A percentile compares a stretch with the other conserved stretches of the same genome.
phyloP scores from a whole-genome alignment of 345 rosid species.

The Tarenaya hassleriana region DNA sequence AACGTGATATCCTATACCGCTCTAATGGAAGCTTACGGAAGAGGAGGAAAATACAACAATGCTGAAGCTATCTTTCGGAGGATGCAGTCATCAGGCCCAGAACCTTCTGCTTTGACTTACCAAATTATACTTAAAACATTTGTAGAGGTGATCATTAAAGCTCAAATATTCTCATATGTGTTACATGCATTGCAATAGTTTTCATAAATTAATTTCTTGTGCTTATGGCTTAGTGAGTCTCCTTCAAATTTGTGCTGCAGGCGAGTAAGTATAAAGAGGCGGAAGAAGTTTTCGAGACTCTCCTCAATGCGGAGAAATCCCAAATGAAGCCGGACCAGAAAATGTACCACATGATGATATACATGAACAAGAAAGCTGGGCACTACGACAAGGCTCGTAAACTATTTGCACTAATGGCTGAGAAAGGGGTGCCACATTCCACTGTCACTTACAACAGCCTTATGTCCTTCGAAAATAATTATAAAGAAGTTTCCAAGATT shows the following conservation, averaged over 20 bases:
- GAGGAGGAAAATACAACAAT: constrained; percentile 71
- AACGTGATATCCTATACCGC: constrained; percentile 81
- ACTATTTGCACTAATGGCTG: constrained; percentile 64
- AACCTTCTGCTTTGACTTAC: constrained; percentile 88
- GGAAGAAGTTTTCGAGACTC: constrained; percentile 70
- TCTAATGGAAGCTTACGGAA: constrained; percentile 93
- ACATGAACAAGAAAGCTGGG: constrained; percentile 86
- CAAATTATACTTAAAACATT: constrained; percentile 81
- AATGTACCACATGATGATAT: constrained; percentile 96
- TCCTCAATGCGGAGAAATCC: constrained; percentile 57
- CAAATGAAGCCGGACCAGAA: constrained; percentile 82
- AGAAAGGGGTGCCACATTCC: constrained; percentile 59
- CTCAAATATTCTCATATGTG: not conserved
- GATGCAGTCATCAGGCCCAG: constrained; percentile 89
- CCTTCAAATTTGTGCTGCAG: constrained; percentile 37
- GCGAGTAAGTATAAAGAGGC: constrained; percentile 84
- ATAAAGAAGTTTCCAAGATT: constrained; percentile 94
- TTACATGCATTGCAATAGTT: too few relatives aligned
- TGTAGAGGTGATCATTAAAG: constrained; percentile 47
- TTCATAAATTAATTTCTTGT: too few relatives aligned
- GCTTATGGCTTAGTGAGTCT: not conserved
- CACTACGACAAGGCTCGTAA: constrained; percentile 76
- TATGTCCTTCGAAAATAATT: constrained; percentile 83
- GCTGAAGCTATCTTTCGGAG: constrained; percentile 93
- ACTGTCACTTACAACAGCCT: constrained; percentile 85